A percentile compares a stretch with the other conserved stretches of the same genome.
Conservation (phyloP, 116 monocot species). For the Trichopus zeylanicus region DNA sequence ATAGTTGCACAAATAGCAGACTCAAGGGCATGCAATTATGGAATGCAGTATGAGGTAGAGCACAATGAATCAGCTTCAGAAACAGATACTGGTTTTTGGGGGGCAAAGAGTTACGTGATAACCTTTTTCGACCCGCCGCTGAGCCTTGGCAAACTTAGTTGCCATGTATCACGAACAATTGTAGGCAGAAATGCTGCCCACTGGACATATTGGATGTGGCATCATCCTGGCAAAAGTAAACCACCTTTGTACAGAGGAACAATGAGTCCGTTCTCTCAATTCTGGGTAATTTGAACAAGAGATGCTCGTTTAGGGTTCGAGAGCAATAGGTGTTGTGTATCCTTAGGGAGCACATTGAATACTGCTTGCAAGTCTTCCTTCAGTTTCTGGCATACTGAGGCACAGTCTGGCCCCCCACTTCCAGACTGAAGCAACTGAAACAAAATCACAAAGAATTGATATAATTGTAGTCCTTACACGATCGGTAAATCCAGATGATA, state of each 20-base stretch:
- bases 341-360: conserved; percentile 77
- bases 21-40: neutral
- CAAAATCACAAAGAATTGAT: no score
- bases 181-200: no score
- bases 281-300: conserved; percentile 35
- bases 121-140: no score
- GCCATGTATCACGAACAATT: no score
- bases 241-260: neutral
- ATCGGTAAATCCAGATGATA: no score
- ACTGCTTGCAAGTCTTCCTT: conserved; percentile 62
- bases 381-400: conserved; percentile 49
- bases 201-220: no score
- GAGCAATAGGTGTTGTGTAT: conserved; percentile 74
- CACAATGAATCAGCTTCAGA: neutral
- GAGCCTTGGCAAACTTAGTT: no score
- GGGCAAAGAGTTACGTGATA: no score
- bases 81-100: neutral
- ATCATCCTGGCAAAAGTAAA: neutral
- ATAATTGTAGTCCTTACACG: no score
- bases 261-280: neutral
- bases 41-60: neutral
- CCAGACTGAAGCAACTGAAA: conserved; percentile 28
- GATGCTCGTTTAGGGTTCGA: conserved; percentile 60
- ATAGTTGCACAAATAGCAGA: neutral
- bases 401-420: conserved; percentile 28